These are phyloP conservation scores for Debaryomycetaceae sp. DNA, from an alignment of 1,139 yeast genomes.

Conservation along the genomic window DNA sequence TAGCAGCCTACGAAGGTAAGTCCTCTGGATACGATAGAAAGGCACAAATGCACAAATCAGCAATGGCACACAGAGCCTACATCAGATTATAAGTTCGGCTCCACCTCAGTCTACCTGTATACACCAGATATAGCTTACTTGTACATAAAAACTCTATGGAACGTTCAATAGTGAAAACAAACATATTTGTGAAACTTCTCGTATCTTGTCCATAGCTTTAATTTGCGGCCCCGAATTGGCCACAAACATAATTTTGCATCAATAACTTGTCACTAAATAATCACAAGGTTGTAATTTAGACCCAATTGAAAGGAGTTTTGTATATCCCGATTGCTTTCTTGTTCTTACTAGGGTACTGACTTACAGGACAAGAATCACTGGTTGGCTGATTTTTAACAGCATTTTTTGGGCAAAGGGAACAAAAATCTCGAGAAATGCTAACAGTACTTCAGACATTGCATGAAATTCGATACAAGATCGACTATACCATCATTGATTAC, in stretches of 20 bases:
- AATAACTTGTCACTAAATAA: neutral
- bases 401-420: neutral
- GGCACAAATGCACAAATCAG: constrained; percentile 77
- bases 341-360: neutral
- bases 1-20: constrained; percentile 73
- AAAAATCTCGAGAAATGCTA: constrained; percentile 2
- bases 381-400: neutral
- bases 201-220: neutral
- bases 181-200: neutral
- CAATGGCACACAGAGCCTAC: constrained; percentile 79
- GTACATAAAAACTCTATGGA: neutral
- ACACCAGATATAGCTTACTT: neutral
- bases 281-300: neutral
- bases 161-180: neutral
- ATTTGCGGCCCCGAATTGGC: constrained; percentile 1
- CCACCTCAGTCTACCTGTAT: neutral
- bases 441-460: constrained; percentile 11
- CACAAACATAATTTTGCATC: neutral
- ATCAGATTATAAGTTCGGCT: constrained; percentile 35
- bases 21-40: constrained; percentile 84
- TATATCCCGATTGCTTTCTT: neutral
- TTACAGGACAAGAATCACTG: neutral
- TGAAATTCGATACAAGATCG: constrained; percentile 22
- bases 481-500: constrained; percentile 32
- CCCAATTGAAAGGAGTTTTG: neutral